These are phyloP conservation scores for Penicillium parvum DNA, from an alignment of 495 filamentous ascomycete genomes.

Conservation along the genomic window DNA sequence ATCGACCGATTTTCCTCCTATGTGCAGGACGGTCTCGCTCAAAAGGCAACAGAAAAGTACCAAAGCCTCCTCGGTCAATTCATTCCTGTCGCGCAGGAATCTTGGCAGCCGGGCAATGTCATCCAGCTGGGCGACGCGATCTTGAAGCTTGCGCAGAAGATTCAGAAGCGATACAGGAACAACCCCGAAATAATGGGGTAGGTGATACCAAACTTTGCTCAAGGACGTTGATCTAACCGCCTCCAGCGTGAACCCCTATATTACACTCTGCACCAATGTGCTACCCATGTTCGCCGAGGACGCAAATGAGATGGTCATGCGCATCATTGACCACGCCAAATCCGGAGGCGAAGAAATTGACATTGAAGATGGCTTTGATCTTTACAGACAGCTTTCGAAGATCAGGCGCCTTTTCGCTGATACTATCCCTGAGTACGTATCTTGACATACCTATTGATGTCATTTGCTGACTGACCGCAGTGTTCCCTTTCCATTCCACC, in stretches of 20 bases:
- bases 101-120: conserved; percentile 83
- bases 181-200: conserved; percentile 87
- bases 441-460: not conserved
- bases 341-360: conserved; percentile 68
- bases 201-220: conserved; percentile 7
- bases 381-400: conserved; percentile 83
- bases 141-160: conserved; percentile 73
- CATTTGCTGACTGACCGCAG: conserved; percentile 17
- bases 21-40: conserved; percentile 65
- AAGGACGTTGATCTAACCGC: conserved; percentile 19
- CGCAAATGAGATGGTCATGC: conserved; percentile 71
- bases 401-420: conserved; percentile 74
- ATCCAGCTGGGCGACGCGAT: conserved; percentile 83
- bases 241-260: conserved; percentile 67
- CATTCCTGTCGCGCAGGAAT: conserved; percentile 67
- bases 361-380: conserved; percentile 86
- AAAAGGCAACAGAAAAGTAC: conserved; percentile 71
- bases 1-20: conserved; percentile 62
- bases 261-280: conserved; percentile 73
- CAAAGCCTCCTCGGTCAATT: conserved; percentile 64
- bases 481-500: conserved; percentile 69
- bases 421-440: conserved; percentile 58
- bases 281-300: conserved; percentile 89
- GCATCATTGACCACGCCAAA: conserved; percentile 69
- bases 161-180: conserved; percentile 85